Percentiles rank a stretch among this genome's conserved stretches.
Conservation (phyloP, 441 rosid species). For the Kokia cookei region DNA sequence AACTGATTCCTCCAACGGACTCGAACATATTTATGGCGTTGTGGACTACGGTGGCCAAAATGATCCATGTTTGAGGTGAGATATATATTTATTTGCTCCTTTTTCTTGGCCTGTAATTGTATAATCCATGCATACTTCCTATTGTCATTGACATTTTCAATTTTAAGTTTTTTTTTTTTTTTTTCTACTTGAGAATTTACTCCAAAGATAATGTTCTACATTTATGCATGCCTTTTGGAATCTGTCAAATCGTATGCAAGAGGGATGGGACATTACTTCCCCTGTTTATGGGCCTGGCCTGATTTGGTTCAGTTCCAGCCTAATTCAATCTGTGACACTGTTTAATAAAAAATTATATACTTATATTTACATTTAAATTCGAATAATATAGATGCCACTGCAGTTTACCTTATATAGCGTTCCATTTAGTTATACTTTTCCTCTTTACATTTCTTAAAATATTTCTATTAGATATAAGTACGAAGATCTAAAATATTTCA, state of each 20-base stretch:
- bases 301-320: not conserved
- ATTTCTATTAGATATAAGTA: too few relatives aligned
- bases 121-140: constrained; percentile 20
- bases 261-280: too few relatives aligned
- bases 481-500: too few relatives aligned
- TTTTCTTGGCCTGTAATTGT: constrained; percentile 12
- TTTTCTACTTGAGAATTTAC: not conserved
- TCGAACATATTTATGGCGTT: not conserved
- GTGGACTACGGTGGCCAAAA: not conserved
- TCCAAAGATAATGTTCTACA: not conserved
- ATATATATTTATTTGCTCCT: not conserved
- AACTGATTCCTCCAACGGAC: not conserved
- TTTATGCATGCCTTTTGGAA: too few relatives aligned
- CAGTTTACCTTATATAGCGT: too few relatives aligned
- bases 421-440: too few relatives aligned
- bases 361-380: too few relatives aligned
- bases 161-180: not conserved
- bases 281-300: not conserved
- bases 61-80: constrained; percentile 8
- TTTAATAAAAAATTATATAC: not conserved
- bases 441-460: too few relatives aligned
- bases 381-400: too few relatives aligned
- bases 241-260: too few relatives aligned
- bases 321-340: not conserved
- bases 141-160: constrained; percentile 6